A percentile compares a stretch with the other conserved stretches of the same genome.
These are phyloP conservation scores for Bremia lactucae DNA, from an alignment of 352 stramenopile genomes.

Conservation along the genomic window DNA sequence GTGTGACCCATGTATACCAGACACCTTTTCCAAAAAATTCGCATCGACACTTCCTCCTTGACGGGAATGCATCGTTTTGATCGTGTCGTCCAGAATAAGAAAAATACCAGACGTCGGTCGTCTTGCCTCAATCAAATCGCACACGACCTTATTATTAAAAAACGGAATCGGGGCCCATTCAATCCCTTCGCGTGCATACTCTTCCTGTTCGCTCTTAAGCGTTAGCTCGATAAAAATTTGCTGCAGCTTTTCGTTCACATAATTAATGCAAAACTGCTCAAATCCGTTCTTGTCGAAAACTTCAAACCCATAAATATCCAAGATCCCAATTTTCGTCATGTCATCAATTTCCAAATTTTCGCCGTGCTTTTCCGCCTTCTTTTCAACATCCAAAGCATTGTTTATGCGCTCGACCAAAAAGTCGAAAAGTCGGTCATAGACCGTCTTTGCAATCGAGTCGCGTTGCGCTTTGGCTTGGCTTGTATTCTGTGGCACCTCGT, in stretches of 20 bases:
- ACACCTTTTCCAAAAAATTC: slow-evolving; percentile 75
- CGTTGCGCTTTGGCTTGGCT: slow-evolving; percentile 86
- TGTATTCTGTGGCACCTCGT: slow-evolving; percentile 78
- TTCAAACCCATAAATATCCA: slow-evolving; percentile 97
- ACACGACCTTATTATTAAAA: slow-evolving; percentile 89
- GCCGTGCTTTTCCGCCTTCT: slow-evolving; percentile 69
- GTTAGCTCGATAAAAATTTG: slow-evolving; percentile 89
- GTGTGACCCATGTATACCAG: slow-evolving; percentile 49
- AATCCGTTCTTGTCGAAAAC: slow-evolving; percentile 91
- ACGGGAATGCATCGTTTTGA: slow-evolving; percentile 82
- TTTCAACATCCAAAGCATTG: slow-evolving; percentile 73
- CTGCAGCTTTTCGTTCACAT: slow-evolving; percentile 91
- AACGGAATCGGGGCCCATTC: slow-evolving; percentile 87
- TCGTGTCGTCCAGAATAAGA: slow-evolving; percentile 73
- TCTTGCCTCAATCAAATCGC: slow-evolving; percentile 74
- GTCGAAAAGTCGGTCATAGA: slow-evolving; percentile 94
- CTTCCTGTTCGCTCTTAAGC: slow-evolving; percentile 85
- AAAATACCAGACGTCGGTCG: slow-evolving; percentile 70
- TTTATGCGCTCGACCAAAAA: slow-evolving; percentile 93
- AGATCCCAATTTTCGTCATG: slow-evolving; percentile 84
- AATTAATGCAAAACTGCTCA: slow-evolving; percentile 94
- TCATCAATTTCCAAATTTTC: slow-evolving; percentile 63
- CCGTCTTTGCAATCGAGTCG: slow-evolving; percentile 93
- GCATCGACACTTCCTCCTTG: slow-evolving; percentile 69
- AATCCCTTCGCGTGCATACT: slow-evolving; percentile 93